A percentile compares a stretch with the other conserved stretches of the same genome.
Evolutionary conservation across 768 basidiomycete species (phyloP).

Genomic region (Rhodosporidiobolus sp.): DNA sequence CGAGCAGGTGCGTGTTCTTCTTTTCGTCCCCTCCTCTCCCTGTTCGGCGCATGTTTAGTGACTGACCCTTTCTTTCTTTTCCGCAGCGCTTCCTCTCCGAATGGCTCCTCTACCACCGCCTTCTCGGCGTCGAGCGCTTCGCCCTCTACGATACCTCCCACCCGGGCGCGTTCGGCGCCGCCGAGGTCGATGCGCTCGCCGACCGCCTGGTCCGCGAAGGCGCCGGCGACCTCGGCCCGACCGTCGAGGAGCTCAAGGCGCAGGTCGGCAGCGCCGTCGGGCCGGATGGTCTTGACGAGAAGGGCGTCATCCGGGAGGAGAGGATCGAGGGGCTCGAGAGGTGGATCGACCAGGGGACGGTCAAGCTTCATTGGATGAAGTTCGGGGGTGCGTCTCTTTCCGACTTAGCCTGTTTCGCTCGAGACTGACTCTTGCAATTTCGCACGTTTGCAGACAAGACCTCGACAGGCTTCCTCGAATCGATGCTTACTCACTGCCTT

Average conservation of each 20-base stretch:
- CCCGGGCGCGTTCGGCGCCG: conserved; percentile 29
- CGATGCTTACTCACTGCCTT: conserved; percentile 30
- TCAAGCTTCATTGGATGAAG: conserved; percentile 32
- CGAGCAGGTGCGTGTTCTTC: conserved; percentile 17
- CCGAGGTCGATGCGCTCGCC: conserved; percentile 31
- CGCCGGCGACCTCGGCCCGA: conserved; percentile 31
- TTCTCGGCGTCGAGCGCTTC: conserved; percentile 36
- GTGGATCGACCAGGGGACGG: conserved; percentile 35
- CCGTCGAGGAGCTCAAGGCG: conserved; percentile 33
- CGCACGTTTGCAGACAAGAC: not conserved
- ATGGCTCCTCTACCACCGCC: conserved; percentile 33
- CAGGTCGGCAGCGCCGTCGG: conserved; percentile 4
- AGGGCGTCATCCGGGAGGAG: conserved; percentile 17
- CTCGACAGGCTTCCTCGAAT: conserved; percentile 13
- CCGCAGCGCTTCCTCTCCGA: conserved; percentile 32
- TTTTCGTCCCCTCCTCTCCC: too few species aligned
- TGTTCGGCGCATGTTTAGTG: not conserved
- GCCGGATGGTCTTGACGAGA: conserved; percentile 23
- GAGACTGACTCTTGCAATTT: not conserved
- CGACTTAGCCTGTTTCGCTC: not conserved
- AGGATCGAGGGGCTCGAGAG: conserved; percentile 25
- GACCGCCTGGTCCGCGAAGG: conserved; percentile 25
- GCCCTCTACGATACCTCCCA: conserved; percentile 35
- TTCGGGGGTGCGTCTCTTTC: conserved; percentile 19
- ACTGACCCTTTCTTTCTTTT: not conserved